These are phyloP conservation scores for Peronospora farinosa DNA, from an alignment of 352 stramenopile species.

Conservation along the genomic window DNA sequence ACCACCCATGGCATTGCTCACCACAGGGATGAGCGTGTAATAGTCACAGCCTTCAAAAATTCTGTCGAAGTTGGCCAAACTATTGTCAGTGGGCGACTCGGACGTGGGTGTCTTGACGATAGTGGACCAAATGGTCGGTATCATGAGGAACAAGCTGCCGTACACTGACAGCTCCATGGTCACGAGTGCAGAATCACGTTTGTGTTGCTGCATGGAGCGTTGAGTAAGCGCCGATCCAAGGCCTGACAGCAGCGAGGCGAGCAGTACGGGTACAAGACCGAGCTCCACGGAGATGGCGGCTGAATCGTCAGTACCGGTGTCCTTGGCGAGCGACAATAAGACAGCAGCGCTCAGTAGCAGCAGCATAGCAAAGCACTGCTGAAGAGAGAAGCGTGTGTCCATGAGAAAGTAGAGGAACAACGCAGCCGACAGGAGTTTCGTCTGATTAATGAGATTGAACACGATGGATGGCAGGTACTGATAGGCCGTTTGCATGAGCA, in stretches of 20 bases:
- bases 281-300: slow-evolving; percentile 44
- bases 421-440: slow-evolving; percentile 77
- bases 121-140: slow-evolving; percentile 39
- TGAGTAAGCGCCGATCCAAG: slow-evolving; percentile 73
- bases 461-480: slow-evolving; percentile 77
- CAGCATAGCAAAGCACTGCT: slow-evolving; percentile 73
- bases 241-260: slow-evolving; percentile 68
- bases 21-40: slow-evolving; percentile 71
- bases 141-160: slow-evolving; percentile 60
- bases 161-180: slow-evolving; percentile 80
- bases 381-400: slow-evolving; percentile 55
- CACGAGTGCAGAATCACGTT: slow-evolving; percentile 63
- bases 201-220: slow-evolving; percentile 68
- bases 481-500: slow-evolving; percentile 79
- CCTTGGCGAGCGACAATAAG: slow-evolving; percentile 62
- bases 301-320: slow-evolving; percentile 15
- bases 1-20: slow-evolving; percentile 74
- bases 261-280: slow-evolving; percentile 58
- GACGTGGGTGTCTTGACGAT: slow-evolving; percentile 34
- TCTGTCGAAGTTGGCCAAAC: slow-evolving; percentile 20
- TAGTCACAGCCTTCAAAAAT: slow-evolving; percentile 68
- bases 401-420: slow-evolving; percentile 72
- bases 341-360: slow-evolving; percentile 60
- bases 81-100: slow-evolving; percentile 27
- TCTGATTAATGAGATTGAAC: slow-evolving; percentile 87